Percentiles rank a stretch among this genome's conserved stretches.
Conservation (phyloP, 345 rosid genomes). For the Bruguiera parviflora region DNA sequence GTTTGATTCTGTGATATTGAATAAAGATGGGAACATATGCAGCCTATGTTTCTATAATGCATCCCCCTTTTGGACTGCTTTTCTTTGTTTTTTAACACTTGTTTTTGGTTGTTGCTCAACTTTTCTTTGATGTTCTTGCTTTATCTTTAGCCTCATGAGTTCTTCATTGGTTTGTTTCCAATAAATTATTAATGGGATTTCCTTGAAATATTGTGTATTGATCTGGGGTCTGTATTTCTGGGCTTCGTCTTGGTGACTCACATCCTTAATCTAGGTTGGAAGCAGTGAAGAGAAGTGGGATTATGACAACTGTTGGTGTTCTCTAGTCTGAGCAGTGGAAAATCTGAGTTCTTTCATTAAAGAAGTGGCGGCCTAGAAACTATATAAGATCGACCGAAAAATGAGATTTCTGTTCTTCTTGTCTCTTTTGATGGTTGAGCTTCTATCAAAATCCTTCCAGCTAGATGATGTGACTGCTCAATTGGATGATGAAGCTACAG, state of each 20-base stretch:
- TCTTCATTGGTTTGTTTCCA: constrained; percentile 17
- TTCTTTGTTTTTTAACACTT: constrained; percentile 29
- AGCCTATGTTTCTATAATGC: constrained; percentile 39
- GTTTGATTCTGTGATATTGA: constrained; percentile 30
- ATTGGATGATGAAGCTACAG: constrained; percentile 49
- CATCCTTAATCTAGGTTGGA: not conserved
- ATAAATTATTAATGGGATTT: constrained; percentile 31
- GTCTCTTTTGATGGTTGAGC: constrained; percentile 47
- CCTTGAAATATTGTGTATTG: constrained; percentile 18
- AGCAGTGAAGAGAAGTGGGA: not conserved
- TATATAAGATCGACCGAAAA: not conserved
- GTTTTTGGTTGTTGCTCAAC: constrained; percentile 16
- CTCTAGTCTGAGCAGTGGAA: not conserved
- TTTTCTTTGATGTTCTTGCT: constrained; percentile 12
- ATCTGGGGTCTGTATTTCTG: constrained; percentile 23
- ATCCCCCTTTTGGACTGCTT: constrained; percentile 20
- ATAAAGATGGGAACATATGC: constrained; percentile 13
- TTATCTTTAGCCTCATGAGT: constrained; percentile 10
- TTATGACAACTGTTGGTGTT: not conserved
- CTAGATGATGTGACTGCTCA: constrained; percentile 34
- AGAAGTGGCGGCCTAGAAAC: constrained; percentile 7
- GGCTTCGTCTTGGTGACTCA: not conserved
- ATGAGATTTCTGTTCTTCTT: constrained; percentile 47
- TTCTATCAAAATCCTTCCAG: constrained; percentile 46
- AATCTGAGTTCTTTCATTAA: constrained; percentile 19